Evolutionary conservation across 2,329 filamentous ascomycete species (phyloP).

Genomic region (Diaporthe caulivora): DNA sequence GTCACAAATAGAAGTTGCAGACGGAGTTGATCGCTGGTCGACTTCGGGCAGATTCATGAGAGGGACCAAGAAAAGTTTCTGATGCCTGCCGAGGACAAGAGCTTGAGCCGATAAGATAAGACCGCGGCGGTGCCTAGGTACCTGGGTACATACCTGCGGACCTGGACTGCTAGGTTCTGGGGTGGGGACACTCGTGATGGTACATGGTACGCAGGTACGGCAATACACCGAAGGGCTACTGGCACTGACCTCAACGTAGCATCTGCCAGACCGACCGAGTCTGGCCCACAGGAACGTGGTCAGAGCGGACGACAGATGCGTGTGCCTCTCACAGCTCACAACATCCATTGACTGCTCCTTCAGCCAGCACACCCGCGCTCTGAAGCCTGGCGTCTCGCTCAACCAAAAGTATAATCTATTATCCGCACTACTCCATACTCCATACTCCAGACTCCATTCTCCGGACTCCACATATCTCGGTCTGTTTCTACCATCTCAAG

Average conservation of each 20-base stretch:
- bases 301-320: constrained; percentile 3
- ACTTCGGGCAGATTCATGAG: constrained; percentile 4
- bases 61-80: constrained; percentile 25
- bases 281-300: constrained; percentile 1
- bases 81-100: constrained; percentile 34
- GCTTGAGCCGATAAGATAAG: constrained; percentile 26
- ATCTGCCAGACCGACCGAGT: constrained; percentile 11
- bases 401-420: constrained; percentile 16
- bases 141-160: not conserved
- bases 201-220: too few species aligned
- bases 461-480: constrained; percentile 10
- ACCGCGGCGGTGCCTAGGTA: not conserved
- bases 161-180: not conserved
- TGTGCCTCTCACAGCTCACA: not conserved
- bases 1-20: constrained; percentile 21
- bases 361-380: not conserved
- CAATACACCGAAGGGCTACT: not conserved
- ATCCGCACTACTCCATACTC: not conserved
- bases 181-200: not conserved
- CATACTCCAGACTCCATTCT: not conserved
- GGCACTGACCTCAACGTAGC: constrained; percentile 22
- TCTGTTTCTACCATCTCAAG: constrained; percentile 16
- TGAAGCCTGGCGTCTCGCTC: not conserved
- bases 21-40: constrained; percentile 9
- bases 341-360: not conserved